phyloP scores from a whole-genome alignment of 768 basidiomycete genomes.

The Cyclocybe cylindracea region DNA sequence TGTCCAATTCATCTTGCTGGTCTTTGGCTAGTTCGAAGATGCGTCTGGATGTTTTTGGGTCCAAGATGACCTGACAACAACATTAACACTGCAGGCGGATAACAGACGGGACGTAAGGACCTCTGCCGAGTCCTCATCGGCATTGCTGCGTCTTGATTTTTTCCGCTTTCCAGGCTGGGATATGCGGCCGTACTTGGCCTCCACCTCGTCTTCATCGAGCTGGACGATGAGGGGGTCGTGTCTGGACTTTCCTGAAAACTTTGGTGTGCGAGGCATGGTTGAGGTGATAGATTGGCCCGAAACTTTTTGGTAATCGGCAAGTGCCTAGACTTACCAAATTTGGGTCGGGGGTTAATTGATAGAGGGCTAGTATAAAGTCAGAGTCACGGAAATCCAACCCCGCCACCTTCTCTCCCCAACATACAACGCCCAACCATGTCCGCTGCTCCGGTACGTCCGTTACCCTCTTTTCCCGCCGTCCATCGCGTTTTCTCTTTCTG shows the following conservation, averaged over 20 bases:
- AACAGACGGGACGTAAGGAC: slow-evolving; percentile 35
- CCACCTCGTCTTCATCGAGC: slow-evolving; percentile 74
- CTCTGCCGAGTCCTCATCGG: slow-evolving; percentile 58
- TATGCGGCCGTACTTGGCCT: slow-evolving; percentile 77
- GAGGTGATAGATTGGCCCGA: slow-evolving; percentile 2
- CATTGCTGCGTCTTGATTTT: slow-evolving; percentile 52
- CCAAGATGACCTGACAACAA: slow-evolving; percentile 59
- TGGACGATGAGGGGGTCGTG: slow-evolving; percentile 90
- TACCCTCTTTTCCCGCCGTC: neutral
- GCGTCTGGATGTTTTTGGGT: slow-evolving; percentile 78
- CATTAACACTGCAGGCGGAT: slow-evolving; percentile 9
- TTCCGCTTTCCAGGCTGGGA: slow-evolving; percentile 76
- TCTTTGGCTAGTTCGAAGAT: slow-evolving; percentile 92
- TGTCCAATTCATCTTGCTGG: slow-evolving; percentile 88
- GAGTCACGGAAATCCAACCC: slow-evolving; percentile 8
- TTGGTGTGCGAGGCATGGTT: slow-evolving; percentile 66
- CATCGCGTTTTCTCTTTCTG: neutral
- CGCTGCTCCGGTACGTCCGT: slow-evolving; percentile 15
- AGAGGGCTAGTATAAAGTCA: slow-evolving; percentile 8
- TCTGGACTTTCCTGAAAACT: slow-evolving; percentile 54
- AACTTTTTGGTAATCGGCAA: slow-evolving; percentile 23
- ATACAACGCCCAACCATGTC: slow-evolving; percentile 13
- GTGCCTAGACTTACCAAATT: slow-evolving; percentile 12
- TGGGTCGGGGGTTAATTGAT: slow-evolving; percentile 11
- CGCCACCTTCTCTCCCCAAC: slow-evolving; percentile 8